Percentiles rank a stretch among this genome's conserved stretches.
These are phyloP conservation scores for thale cress (Arabidopsis thaliana) DNA, from an alignment of 345 rosid species.

Conservation along the genomic window DNA sequence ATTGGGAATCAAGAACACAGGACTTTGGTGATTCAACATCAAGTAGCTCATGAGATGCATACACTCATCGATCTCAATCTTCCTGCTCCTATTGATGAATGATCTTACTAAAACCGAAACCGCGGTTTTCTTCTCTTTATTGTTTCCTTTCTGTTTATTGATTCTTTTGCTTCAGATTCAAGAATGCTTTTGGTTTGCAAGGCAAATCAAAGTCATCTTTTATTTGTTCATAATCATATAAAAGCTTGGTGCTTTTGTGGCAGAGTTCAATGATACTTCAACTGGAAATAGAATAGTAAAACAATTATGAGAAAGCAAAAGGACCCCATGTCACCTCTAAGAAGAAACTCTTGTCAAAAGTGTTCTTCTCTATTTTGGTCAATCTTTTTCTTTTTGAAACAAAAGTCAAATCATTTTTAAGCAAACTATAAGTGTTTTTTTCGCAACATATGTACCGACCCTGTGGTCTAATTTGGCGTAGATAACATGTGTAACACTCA, in stretches of 20 bases:
- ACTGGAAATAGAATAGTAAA: not conserved
- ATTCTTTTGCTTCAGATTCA: constrained; percentile 32
- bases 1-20: constrained; percentile 64
- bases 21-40: constrained; percentile 57
- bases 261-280: constrained; percentile 29
- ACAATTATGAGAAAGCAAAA: constrained; percentile 13
- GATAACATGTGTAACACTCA: not conserved
- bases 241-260: constrained; percentile 19
- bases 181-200: constrained; percentile 32
- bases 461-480: not conserved
- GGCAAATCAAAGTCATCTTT: constrained; percentile 17
- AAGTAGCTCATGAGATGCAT: constrained; percentile 54
- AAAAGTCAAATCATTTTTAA: too few species aligned
- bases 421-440: too few species aligned
- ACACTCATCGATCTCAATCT: constrained; percentile 83
- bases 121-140: not conserved
- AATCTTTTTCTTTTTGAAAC: not conserved
- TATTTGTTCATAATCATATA: constrained; percentile 8
- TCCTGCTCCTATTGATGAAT: constrained; percentile 69
- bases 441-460: not conserved
- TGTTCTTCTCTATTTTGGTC: not conserved
- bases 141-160: constrained; percentile 16
- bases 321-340: not conserved
- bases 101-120: not conserved
- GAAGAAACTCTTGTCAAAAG: constrained; percentile 2